Evolutionary conservation across 139 green algal species (phyloP).

Genomic region (Micromonas commoda): DNA sequence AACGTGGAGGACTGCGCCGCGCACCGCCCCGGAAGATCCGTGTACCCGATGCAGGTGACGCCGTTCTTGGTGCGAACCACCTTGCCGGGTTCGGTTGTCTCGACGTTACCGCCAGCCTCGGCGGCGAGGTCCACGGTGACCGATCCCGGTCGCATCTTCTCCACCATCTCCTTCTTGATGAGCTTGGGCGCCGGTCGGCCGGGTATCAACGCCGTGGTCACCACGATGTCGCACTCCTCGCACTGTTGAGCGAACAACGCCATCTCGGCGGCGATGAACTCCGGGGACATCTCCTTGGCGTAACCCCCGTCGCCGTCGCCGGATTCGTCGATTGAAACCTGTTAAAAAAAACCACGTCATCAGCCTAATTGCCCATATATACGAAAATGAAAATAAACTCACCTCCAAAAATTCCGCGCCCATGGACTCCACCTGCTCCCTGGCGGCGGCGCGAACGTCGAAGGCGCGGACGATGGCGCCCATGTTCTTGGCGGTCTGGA

Average conservation of each 20-base stretch:
- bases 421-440: constrained; percentile 35
- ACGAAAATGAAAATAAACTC: no score
- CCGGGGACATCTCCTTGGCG: constrained; percentile 42
- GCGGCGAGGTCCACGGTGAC: constrained; percentile 38
- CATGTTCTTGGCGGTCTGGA: constrained; percentile 31
- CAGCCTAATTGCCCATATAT: no score
- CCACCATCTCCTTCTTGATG: constrained; percentile 62
- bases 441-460: constrained; percentile 20
- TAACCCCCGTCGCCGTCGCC: constrained; percentile 36
- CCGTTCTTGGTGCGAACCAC: constrained; percentile 20
- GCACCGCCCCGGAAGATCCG: constrained; percentile 27
- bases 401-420: constrained; percentile 37
- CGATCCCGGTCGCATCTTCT: constrained; percentile 30
- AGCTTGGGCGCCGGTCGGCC: constrained; percentile 34
- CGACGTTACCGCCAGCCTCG: constrained; percentile 34
- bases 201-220: constrained; percentile 40
- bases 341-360: no score
- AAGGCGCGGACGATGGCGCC: constrained; percentile 32
- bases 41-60: constrained; percentile 37
- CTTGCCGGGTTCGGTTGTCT: constrained; percentile 27
- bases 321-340: constrained; percentile 38
- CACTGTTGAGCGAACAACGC: constrained; percentile 61
- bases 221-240: constrained; percentile 60
- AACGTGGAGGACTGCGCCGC: constrained; percentile 20
- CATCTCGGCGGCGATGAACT: constrained; percentile 44